Evolutionary conservation across 106 monocot genomes (phyloP), one percentile per base, ranked within the genome.

Genomic region (Apostasia ramifera): DNA sequence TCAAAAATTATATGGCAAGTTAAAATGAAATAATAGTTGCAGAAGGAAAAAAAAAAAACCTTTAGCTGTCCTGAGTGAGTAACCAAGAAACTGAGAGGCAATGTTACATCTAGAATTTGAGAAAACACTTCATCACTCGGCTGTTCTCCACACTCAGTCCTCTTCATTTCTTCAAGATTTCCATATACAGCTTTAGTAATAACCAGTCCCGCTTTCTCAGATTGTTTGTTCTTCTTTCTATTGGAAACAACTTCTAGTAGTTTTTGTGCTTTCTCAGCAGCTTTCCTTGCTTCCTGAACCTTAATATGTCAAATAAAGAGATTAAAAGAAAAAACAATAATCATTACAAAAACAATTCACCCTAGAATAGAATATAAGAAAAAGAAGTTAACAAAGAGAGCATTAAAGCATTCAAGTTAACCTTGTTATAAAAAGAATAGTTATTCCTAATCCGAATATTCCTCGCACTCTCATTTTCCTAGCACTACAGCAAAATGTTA

Each of bases 111-210:
- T 44, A 92, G 45, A 47, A 98, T 56, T 77, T 85, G 81, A 49
- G 90, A 87, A 73, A 77, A 47, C 26, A 81, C 57, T 47, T 87
- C 84, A 63, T 78, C 84, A 64, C 83, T 71, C 2, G 37, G 48
- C 11, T 84, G 84, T 44, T 41, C 67, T 26, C 55, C 60, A 71
- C 72, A 78, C 74, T 42, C 72, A 44, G 40, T 60, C 78, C 74
- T 79, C 54, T 76, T 81, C 45, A 91, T 71, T 54, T 69, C 73
- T 68, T 83, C 82, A 5, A 60, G 69, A 70, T 83, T 92, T 60
- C 95, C 92, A 83, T 92, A 95, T 44, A 86, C 41, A n/a, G 92
- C 95, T 74, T 70, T 98, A 2, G 66, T 81, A 71, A 98, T 87
- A 63, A 98, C 79, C 68, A 98, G 74, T 37, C 97, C 97, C 61